Conservation (phyloP, 2,329 filamentous ascomycete species). For the Cadophora sp. region DNA sequence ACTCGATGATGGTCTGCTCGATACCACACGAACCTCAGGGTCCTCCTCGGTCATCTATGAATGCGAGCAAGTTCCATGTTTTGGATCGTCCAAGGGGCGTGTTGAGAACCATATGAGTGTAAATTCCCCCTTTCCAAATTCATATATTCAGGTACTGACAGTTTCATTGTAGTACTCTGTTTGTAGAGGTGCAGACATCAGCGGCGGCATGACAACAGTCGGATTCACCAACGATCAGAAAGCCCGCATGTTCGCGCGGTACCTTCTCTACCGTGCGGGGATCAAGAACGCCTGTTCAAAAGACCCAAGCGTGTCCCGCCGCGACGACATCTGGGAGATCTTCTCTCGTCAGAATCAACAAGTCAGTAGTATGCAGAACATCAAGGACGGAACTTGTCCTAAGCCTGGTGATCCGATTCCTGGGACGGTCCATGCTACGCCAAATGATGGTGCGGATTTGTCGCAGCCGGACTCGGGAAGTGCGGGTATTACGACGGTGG, state of each 20-base stretch:
- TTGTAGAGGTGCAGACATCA: neutral
- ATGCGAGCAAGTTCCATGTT: neutral
- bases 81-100: neutral
- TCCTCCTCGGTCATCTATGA: neutral
- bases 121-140: neutral
- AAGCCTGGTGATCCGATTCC: neutral
- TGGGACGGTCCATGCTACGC: neutral
- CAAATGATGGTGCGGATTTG: neutral
- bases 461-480: neutral
- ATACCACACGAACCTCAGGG: neutral
- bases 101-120: neutral
- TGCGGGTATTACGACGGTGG: neutral
- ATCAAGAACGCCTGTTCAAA: constrained; percentile 1
- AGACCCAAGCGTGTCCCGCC: neutral
- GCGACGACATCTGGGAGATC: neutral
- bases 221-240: neutral
- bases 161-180: neutral
- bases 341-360: neutral
- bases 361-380: neutral
- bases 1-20: neutral
- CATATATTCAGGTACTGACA: neutral
- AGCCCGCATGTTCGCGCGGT: neutral
- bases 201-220: neutral
- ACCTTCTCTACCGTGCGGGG: neutral
- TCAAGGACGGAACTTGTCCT: neutral